Evolutionary conservation across 352 stramenopile species (phyloP).

Genomic region (Phytopythium litorale): DNA sequence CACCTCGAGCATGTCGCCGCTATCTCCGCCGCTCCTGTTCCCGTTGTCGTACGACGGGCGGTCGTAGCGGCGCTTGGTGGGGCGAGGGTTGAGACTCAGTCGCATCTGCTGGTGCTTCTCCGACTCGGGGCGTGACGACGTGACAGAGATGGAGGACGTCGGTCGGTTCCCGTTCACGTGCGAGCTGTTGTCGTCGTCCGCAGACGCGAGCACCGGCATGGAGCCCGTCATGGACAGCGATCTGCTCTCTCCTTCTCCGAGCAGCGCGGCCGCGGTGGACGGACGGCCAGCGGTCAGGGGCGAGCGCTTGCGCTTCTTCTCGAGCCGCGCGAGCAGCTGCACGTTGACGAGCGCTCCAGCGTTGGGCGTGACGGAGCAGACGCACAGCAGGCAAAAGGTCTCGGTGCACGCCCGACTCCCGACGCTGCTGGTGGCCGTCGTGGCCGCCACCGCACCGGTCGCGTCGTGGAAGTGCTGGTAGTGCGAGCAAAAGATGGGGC

Average conservation of each 20-base stretch:
- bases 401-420: constrained; percentile 38
- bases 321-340: constrained; percentile 54
- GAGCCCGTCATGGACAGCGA: constrained; percentile 13
- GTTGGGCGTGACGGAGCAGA: constrained; percentile 57
- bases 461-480: constrained; percentile 54
- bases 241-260: neutral
- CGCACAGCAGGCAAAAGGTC: constrained; percentile 71
- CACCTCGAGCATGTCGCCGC: constrained; percentile 40
- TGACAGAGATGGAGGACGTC: constrained; percentile 54
- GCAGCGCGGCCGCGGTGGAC: constrained; percentile 14
- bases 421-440: neutral
- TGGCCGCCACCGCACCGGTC: constrained; percentile 19
- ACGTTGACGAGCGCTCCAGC: constrained; percentile 62
- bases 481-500: constrained; percentile 75
- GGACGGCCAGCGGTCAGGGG: constrained; percentile 17
- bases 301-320: constrained; percentile 60
- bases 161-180: constrained; percentile 1
- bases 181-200: constrained; percentile 16
- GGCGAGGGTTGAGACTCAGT: constrained; percentile 39
- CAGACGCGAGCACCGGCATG: constrained; percentile 12
- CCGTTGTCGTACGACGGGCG: constrained; percentile 10
- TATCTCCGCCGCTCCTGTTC: neutral
- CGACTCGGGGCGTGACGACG: constrained; percentile 59
- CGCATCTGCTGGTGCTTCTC: constrained; percentile 66
- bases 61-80: constrained; percentile 22